Evolutionary conservation across 306 rosid species (phyloP), one percentile per base, ranked within the genome.

Genomic region (Glycyrrhiza uralensis): DNA sequence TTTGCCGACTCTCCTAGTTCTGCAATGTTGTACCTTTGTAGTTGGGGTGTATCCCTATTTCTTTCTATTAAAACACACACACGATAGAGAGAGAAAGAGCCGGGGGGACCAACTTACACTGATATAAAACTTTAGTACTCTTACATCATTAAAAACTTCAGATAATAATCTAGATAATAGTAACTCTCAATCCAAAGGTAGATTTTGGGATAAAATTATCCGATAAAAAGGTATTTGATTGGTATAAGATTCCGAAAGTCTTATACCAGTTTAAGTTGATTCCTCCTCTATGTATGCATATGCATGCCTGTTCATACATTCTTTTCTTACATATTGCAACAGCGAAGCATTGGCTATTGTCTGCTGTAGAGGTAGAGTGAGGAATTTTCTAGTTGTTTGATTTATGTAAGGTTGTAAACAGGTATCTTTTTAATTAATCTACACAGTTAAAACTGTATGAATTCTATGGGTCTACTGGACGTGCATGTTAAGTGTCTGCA

Each of bases 331-430:
- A 68, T 13, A 38, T 38, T 47, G 56, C 52, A 19, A 71, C 33
- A 22, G 41, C 72, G 20, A 51, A 30, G 52, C 67, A 62, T 63
- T 46, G 71, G 71, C 61, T 66, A 62, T 63, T 46, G 71, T 78
- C 61, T 66, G 17, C 38, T 45, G 47, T 42, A 42, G 69, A 66
- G 49, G 51, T 28, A 14, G 47, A 38, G 50, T 10, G 19, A 18
- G 22, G 10, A 54, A 12, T 42, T 52, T 14, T 41, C 10, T 33
- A 15, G 44, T 11, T 29, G 10, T 54, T 63, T 24, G 35, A 15
- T 78, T 60, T 32, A 5, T 7, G 23, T 6, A 13, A 51, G 59
- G 9, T 55, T 71, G 24, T 17, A 52, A 61, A 49, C 5, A 0
- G 39, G 24, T 36, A 8, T 46, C 59, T 3, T 55, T 59, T 47